These are phyloP conservation scores for Filobasidium floriforme DNA, from an alignment of 768 basidiomycete genomes.

Conservation along the genomic window DNA sequence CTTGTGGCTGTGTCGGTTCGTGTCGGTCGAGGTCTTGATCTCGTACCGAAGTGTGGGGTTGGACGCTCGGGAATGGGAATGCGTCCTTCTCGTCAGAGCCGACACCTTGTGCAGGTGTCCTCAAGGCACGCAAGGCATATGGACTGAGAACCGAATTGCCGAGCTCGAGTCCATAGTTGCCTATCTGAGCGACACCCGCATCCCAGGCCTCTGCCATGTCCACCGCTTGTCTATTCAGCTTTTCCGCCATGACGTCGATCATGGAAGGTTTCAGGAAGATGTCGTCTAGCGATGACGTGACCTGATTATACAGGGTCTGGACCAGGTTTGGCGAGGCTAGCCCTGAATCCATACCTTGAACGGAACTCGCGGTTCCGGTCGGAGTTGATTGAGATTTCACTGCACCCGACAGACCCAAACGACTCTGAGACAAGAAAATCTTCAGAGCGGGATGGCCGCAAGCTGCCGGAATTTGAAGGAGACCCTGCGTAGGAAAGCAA, in stretches of 20 bases:
- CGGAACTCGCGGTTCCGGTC: not conserved
- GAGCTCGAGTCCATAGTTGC: slow-evolving; percentile 58
- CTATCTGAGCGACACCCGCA: slow-evolving; percentile 77
- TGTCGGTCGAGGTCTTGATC: no score
- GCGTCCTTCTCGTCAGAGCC: not conserved
- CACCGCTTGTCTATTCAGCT: slow-evolving; percentile 71
- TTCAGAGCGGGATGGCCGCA: slow-evolving; percentile 55
- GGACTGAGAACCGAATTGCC: slow-evolving; percentile 16
- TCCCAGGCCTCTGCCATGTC: slow-evolving; percentile 23
- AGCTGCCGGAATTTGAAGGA: slow-evolving; percentile 64
- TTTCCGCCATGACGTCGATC: slow-evolving; percentile 88
- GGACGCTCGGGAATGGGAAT: not conserved
- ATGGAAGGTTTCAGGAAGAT: slow-evolving; percentile 94
- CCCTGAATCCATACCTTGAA: not conserved
- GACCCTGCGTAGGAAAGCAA: slow-evolving; percentile 49
- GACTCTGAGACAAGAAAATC: slow-evolving; percentile 63
- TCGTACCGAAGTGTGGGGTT: no score
- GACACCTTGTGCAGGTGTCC: not conserved
- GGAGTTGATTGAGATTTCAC: not conserved
- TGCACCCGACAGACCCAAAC: not conserved
- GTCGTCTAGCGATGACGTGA: slow-evolving; percentile 92
- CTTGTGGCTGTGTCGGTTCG: slow-evolving; percentile 41
- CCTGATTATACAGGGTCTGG: slow-evolving; percentile 78
- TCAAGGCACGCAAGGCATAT: not conserved
- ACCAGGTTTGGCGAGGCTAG: slow-evolving; percentile 55